Evolutionary conservation across 257 asterid species (phyloP), one percentile per base, ranked within the genome.

Genomic region (Cordia subcordata): DNA sequence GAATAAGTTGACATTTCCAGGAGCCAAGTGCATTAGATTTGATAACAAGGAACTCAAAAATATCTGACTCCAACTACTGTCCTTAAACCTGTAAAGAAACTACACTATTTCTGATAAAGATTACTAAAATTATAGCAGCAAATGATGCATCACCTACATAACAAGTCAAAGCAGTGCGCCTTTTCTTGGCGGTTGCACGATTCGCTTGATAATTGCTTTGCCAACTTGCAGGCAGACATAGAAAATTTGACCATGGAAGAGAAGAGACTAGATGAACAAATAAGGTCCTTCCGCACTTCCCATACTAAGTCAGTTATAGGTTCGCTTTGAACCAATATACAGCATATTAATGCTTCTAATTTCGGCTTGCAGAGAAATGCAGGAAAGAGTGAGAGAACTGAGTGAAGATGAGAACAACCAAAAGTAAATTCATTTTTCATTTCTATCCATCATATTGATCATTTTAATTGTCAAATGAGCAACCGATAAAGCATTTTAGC

Each of bases 361-460:
- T 23, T 49, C 37, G 46, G 44, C 62, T 57, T 64, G 19, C 67
- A 78, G 83, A 74, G 80, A 70, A 70, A 78, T 70, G 76, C 78
- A 78, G 64, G 78, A 78, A 64, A 64, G 68, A 44, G 55, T 78
- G 55, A 74, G 64, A 61, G 83, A 71, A 57, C 63, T 78, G 52
- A 74, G 80, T 64, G 80, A 75, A 74, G 83, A 68, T 60, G 77
- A 74, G 49, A 70, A 67, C 57, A 74, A 68, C 64, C 75, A 71
- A 51, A 78, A 69, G 83, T 78, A 73, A 57, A 53, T 58, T 60
- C 57, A 49, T 57, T 60, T 53, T 62, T 59, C 50, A n/a, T 59
- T n/a, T 23, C n/a, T 53, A 13, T 32, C 11, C 22, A 19, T 19
- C 39, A 50, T 16, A 18, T 60, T 22, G 4, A 20, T 58, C 35